Evolutionary conservation across 768 basidiomycete species (phyloP), one percentile per base, ranked within the genome.

Genomic region (Collybia mongolica): DNA sequence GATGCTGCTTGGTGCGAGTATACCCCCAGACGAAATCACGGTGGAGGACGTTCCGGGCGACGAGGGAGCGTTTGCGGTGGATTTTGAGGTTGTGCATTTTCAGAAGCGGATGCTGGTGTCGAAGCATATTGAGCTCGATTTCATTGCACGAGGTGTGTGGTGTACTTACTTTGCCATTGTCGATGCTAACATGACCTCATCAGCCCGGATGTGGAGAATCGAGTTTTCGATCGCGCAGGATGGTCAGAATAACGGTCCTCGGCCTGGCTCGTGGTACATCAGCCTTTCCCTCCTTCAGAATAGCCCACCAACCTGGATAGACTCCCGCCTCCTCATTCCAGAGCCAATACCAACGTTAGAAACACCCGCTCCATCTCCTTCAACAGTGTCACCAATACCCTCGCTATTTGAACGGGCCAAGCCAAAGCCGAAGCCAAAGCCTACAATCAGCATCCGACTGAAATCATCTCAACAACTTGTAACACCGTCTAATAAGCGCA

Each of bases 71-170:
- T 90, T 90, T 51, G 74, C 71, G 0, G 81, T 73, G 3, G 64
- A 72, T 20, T 74, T 87, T 44, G 68, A 68, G 18, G 69, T 84
- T 17, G 72, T 76, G 17, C 72, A 79, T 38, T 90, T 88, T 64
- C 84, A 86, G 62, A 83, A 81, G 56, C 74, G 88, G n/a, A 84
- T 90, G 85, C 71, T 80, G 20, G 76, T 87, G 12, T 73, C 79
- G 19, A 77, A 77, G 50, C 49, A 67, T 17, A 75, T 88, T 35
- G 58, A 54, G 5, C 59, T 86, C 15, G 86, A 90, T 52, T 89
- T 89, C 52, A 84, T 89, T 48, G 85, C 86, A 5, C 62, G 76
- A 57, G 69, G 75, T 74, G 45, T 20, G 68, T 61, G 7, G 24
- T 1, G 11, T 28, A 18, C 18, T 36, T 26, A 32, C 49, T 9